Percentiles rank a stretch among this genome's conserved stretches.
These are phyloP conservation scores for Alliaria petiolata DNA, from an alignment of 345 rosid species.

Conservation along the genomic window DNA sequence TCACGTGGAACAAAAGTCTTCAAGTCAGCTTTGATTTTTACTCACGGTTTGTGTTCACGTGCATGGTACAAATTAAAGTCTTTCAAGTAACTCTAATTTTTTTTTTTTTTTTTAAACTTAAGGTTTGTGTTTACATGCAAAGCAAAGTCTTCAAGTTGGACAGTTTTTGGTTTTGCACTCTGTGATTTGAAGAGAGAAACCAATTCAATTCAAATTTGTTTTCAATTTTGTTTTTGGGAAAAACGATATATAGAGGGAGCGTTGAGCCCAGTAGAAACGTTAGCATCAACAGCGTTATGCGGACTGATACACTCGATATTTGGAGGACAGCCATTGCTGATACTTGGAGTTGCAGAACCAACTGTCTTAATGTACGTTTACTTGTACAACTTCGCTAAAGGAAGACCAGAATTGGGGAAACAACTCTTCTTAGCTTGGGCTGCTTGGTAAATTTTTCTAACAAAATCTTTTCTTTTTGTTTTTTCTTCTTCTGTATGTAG, in stretches of 20 bases:
- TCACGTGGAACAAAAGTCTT: too few species aligned
- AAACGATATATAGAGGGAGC: slow-evolving; percentile 38
- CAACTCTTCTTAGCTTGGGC: slow-evolving; percentile 81
- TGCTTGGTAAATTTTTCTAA: slow-evolving; percentile 51
- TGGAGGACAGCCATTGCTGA: slow-evolving; percentile 80
- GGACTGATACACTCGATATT: slow-evolving; percentile 76
- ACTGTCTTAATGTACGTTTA: slow-evolving; percentile 79
- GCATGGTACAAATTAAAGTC: too few species aligned
- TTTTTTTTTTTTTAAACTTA: too few species aligned
- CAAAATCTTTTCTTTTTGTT: neutral
- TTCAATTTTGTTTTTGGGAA: neutral
- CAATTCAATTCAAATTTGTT: neutral
- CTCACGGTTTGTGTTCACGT: neutral
- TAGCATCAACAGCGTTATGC: slow-evolving; percentile 74
- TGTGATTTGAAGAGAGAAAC: neutral
- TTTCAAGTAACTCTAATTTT: too few species aligned
- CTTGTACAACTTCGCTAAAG: slow-evolving; percentile 67
- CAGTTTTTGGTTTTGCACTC: neutral
- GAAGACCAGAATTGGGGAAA: slow-evolving; percentile 52
- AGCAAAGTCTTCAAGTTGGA: neutral
- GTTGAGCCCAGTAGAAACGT: slow-evolving; percentile 68
- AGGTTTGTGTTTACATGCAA: neutral
- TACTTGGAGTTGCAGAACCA: slow-evolving; percentile 89
- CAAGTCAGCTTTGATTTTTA: neutral
- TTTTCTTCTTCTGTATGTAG: neutral